phyloP scores from a whole-genome alignment of 257 asterid species.

The Solanum pennellii region DNA sequence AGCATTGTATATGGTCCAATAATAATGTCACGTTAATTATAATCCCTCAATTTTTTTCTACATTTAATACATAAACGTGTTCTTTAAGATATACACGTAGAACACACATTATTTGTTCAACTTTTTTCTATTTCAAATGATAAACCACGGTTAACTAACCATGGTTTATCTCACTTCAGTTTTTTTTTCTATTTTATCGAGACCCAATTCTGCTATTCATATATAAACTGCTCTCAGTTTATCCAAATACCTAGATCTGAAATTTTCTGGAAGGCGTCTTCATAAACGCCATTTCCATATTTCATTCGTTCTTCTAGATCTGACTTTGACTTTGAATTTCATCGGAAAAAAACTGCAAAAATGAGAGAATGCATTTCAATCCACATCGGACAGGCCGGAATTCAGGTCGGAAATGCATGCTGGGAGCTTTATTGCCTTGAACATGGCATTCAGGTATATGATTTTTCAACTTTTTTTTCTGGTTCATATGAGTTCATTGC shows the following conservation, averaged over 20 bases:
- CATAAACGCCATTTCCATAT: slow-evolving; percentile 12
- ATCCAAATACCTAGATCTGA: not conserved
- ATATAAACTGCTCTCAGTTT: not conserved
- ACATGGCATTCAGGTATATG: slow-evolving; percentile 15
- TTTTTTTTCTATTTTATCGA: not conserved
- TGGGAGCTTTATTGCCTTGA: slow-evolving; percentile 25
- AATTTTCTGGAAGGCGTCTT: slow-evolving; percentile 13
- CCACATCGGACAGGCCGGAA: slow-evolving; percentile 23
- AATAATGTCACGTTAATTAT: not conserved
- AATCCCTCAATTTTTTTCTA: not conserved
- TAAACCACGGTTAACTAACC: not conserved
- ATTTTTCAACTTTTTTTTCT: not conserved
- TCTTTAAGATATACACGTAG: no score
- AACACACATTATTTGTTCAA: not conserved
- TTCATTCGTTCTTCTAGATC: not conserved
- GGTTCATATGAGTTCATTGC: not conserved
- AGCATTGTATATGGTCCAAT: not conserved
- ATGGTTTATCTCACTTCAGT: not conserved
- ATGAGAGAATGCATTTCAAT: slow-evolving; percentile 26
- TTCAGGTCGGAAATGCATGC: slow-evolving; percentile 21
- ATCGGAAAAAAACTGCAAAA: not conserved
- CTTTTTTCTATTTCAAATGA: not conserved
- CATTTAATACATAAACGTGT: not conserved
- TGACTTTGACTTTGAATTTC: not conserved
- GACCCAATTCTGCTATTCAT: not conserved